phyloP scores from a whole-genome alignment of 1,284 basidiomycete genomes.

The Leccinum pallidistipes region DNA sequence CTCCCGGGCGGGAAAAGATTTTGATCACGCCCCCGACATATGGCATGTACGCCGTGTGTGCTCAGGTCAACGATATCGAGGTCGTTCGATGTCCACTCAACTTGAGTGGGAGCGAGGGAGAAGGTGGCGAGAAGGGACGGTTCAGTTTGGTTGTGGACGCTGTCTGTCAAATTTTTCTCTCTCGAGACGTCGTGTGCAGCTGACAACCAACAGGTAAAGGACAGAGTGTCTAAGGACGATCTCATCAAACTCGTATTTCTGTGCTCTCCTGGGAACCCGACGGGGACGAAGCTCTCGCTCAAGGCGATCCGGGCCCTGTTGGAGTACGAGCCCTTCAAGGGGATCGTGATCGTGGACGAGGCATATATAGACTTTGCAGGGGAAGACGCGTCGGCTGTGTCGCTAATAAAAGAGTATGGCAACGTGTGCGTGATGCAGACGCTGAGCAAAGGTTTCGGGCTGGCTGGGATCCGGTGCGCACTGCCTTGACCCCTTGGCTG shows the following conservation, averaged over 20 bases:
- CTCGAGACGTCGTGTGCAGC: background rate
- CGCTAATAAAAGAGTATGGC: constrained; percentile 76
- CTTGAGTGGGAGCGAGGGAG: constrained; percentile 54
- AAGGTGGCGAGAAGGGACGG: constrained; percentile 69
- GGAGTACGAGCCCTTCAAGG: constrained; percentile 82
- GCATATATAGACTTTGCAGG: constrained; percentile 96
- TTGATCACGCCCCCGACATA: constrained; percentile 94
- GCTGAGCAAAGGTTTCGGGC: constrained; percentile 93
- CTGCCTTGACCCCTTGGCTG: background rate
- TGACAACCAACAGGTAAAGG: constrained; percentile 55
- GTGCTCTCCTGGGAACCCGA: constrained; percentile 98
- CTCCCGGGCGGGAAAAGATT: constrained; percentile 80
- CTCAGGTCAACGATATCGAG: constrained; percentile 92
- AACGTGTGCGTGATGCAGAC: constrained; percentile 97
- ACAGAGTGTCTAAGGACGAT: constrained; percentile 63
- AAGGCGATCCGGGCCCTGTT: constrained; percentile 70
- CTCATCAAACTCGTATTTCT: constrained; percentile 91
- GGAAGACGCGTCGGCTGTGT: constrained; percentile 63
- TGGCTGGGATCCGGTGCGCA: constrained; percentile 88
- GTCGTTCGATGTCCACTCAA: constrained; percentile 82
- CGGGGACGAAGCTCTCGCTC: constrained; percentile 85
- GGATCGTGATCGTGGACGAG: constrained; percentile 94
- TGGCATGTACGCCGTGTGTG: constrained; percentile 96
- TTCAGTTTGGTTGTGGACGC: constrained; percentile 81
- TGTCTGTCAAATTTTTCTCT: constrained; percentile 45